These are phyloP conservation scores for Acanthamoeba pearcei DNA, from an alignment of 208 protist genomes.

Conservation along the genomic window DNA sequence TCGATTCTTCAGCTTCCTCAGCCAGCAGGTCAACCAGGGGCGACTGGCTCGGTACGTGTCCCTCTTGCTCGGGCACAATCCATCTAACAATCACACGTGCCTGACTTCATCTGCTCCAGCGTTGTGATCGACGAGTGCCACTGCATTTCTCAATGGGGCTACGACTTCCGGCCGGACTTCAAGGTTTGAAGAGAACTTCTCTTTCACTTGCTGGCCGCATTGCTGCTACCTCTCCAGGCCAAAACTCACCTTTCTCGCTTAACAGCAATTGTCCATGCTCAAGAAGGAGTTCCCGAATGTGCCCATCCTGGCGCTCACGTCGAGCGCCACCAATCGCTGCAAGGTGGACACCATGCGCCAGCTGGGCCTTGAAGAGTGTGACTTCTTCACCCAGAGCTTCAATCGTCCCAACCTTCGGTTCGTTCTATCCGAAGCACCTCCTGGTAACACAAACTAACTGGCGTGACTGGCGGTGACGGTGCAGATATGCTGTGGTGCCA, in stretches of 20 bases:
- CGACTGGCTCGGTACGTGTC: conserved; percentile 64
- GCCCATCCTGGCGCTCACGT: conserved; percentile 88
- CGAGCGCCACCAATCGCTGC: conserved; percentile 90
- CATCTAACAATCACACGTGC: too few relatives aligned
- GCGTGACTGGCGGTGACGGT: not conserved
- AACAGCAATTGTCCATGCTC: conserved; percentile 75
- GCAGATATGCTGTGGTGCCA: not conserved
- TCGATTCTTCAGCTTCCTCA: conserved; percentile 14
- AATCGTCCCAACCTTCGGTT: conserved; percentile 86
- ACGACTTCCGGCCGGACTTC: conserved; percentile 93
- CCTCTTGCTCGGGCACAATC: not conserved
- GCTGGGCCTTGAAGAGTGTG: conserved; percentile 86
- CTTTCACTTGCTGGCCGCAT: not conserved
- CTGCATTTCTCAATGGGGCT: conserved; percentile 93
- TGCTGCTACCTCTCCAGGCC: not conserved
- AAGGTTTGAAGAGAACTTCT: conserved; percentile 78
- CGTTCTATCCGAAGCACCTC: not conserved
- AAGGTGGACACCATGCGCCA: conserved; percentile 88
- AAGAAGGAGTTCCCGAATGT: conserved; percentile 49
- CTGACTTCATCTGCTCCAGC: too few relatives aligned
- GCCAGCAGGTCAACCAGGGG: not conserved
- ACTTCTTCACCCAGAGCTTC: conserved; percentile 85
- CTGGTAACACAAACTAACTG: not conserved
- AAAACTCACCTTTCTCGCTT: not conserved
- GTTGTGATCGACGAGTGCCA: conserved; percentile 93